Base-by-base conservation (phyloP, 1,139 yeast species). In the Candida sojae region DNA sequence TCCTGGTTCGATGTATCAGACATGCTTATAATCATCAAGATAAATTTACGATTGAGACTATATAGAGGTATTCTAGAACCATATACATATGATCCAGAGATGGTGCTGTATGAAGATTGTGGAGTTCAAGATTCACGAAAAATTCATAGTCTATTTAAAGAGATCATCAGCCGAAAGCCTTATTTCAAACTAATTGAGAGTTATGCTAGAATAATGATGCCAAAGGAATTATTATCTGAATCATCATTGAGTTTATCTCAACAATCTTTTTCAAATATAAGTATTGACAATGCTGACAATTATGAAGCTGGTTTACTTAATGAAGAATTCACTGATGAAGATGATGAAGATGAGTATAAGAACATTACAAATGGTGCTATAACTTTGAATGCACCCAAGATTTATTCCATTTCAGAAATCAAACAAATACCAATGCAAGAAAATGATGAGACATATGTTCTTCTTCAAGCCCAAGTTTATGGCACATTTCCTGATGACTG, bases 61-160 rank as follows among this genome's bases (percentile, higher is more conserved):
- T 50, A 47, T 39, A 11, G 13, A 7, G 46, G 40, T 4, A 11
- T 10, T 10, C 33, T 52, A 3, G 52, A 53, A 31, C 52, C 53
- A 2, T 45, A 32, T 26, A 30, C 51, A 8, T 50, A 45, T 43
- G 55, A 50, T 39, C 51, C 39, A 8, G 40, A 47, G 3, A 13
- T 49, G 31, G 38, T 51, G 25, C 43, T 48, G 9, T 42, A 13
- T 12, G 17, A 31, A 35, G 4, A 4, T 10, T 35, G 26, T 21
- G 38, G 21, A 9, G 9, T n/a, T 2, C 17, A 5, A 3, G 38
- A 35, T 8, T 21, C 9, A 23, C n/a, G 5, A 9, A 11, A 17
- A 9, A 11, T 35, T 35, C 3, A 5, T 6, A 26, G 21, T 26
- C 25, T 37, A 12, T 37, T 37, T 11, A n/a, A 37, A 10, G 31